Percentiles rank a stretch among this genome's conserved stretches.
These are phyloP conservation scores for Arctium minus DNA, from an alignment of 129 eudicot genomes.

Conservation along the genomic window DNA sequence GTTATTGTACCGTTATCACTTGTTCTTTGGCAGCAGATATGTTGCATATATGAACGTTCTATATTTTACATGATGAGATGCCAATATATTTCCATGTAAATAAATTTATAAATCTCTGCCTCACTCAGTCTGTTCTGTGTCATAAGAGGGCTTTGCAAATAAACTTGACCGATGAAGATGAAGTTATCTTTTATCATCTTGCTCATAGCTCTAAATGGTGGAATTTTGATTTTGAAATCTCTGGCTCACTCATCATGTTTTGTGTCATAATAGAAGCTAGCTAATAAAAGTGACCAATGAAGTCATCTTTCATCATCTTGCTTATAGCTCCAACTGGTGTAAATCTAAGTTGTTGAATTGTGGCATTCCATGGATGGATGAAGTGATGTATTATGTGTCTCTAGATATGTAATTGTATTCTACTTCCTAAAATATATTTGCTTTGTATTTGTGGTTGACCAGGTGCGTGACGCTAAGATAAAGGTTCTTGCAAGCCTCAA, in stretches of 20 bases:
- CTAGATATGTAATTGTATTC: background rate
- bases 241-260: background rate
- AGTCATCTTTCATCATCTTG: background rate
- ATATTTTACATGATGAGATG: background rate
- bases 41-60: background rate
- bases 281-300: background rate
- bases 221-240: background rate
- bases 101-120: background rate
- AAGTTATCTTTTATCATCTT: background rate
- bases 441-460: slow-evolving; percentile 17
- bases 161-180: background rate
- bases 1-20: no score
- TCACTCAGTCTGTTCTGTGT: background rate
- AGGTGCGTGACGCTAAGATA: slow-evolving; percentile 92
- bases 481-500: slow-evolving; percentile 74
- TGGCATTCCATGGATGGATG: background rate
- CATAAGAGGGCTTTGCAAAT: background rate
- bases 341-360: background rate
- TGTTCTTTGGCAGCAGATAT: no score
- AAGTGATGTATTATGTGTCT: background rate
- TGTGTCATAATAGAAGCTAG: background rate
- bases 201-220: background rate
- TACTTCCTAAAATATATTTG: background rate
- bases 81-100: background rate
- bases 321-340: background rate